Base-by-base conservation (phyloP, 2,329 filamentous ascomycete species). In the Boeremia exigua region DNA sequence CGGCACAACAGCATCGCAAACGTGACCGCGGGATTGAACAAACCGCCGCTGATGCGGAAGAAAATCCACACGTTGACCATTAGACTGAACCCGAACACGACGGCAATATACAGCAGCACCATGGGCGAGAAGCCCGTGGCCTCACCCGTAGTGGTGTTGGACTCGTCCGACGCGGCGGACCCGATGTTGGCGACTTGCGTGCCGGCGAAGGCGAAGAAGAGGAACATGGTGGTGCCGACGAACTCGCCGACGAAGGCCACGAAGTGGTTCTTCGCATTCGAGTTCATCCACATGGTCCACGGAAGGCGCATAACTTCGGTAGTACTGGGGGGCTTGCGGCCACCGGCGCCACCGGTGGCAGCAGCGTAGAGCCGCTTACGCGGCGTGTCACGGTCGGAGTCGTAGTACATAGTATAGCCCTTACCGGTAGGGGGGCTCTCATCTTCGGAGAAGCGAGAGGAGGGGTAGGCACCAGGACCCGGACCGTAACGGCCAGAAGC, bases 161-260 rank as follows among this genome's bases (percentile, higher is more conserved):
- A 61, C 17, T 74, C 70, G 39, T 61, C 59, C 2, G 55, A 40
- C 4, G 54, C 76, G 8, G 27, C 37, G 54, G 78, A 82, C 30
- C 76, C 79, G 15, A 83, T 76, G 60, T 80, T 80, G 19, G 78
- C 78, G n/a, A 79, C 77, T 50, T 80, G 78, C 1, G 78, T 77
- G 6, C 77, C 78, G 1, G 71, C 68, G 36, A 80, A 74, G 14
- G 78, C 78, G 48, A 80, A 78, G 69, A 75, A 80, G 29, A 80
- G 70, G 49, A 80, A 80, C 55, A 80, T 73, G 7, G 76, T 74
- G 0, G 78, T 80, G 25, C 78, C 78, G 7, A 79, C 75, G 42
- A 76, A 79, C 48, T 80, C 78, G 75, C 80, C 80, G 9, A 80
- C 62, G 67, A 80, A 79, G 48, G 79, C 78, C 19, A 81, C 73